A percentile compares a stretch with the other conserved stretches of the same genome.
phyloP scores from a whole-genome alignment of 495 filamentous ascomycete genomes.

The Aspergillus campestris region DNA sequence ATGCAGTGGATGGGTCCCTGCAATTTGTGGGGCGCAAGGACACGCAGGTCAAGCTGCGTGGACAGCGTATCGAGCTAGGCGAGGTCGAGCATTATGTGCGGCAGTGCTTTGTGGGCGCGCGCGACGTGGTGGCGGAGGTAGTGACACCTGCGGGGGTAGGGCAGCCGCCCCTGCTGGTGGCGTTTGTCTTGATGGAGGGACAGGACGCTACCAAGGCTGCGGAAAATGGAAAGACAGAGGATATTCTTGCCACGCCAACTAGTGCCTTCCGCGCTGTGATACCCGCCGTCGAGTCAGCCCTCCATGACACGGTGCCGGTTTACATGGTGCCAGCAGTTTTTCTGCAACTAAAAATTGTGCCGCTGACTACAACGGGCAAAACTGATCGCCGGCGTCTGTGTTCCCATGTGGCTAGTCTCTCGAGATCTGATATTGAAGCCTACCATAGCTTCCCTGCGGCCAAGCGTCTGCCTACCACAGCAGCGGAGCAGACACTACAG shows the following conservation, averaged over 20 bases:
- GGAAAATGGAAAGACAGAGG: too few species aligned
- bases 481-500: slow-evolving; percentile 14
- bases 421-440: slow-evolving; percentile 1
- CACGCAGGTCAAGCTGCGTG: neutral
- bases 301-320: slow-evolving; percentile 6
- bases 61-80: neutral
- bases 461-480: slow-evolving; percentile 2
- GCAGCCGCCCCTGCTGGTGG: too few species aligned
- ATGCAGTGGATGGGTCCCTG: too few species aligned
- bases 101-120: neutral
- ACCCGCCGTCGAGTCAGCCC: too few species aligned
- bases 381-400: slow-evolving; percentile 20
- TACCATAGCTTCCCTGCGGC: neutral
- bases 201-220: too few species aligned
- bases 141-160: too few species aligned
- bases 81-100: neutral
- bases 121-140: neutral
- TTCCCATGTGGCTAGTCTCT: neutral
- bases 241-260: neutral
- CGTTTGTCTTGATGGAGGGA: too few species aligned
- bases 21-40: neutral
- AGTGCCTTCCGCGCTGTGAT: too few species aligned
- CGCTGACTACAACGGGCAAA: slow-evolving; percentile 28
- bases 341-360: slow-evolving; percentile 25
- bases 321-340: slow-evolving; percentile 36